phyloP scores from a whole-genome alignment of 805 yeast species.

The Torulaspora quercuum region DNA sequence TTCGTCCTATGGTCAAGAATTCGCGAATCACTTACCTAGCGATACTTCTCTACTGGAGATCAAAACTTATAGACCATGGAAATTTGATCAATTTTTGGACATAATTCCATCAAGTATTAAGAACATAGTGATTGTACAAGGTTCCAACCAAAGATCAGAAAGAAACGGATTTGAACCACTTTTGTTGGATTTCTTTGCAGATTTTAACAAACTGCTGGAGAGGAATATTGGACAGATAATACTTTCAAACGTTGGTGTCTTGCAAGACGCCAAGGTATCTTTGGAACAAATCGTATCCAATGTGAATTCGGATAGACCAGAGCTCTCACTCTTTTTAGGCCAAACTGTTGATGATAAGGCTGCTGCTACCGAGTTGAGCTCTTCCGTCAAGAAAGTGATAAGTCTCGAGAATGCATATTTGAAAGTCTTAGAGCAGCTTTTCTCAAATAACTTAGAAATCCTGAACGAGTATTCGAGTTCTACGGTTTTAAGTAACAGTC shows the following conservation, averaged over 20 bases:
- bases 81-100: conserved; percentile 47
- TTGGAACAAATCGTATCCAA: conserved; percentile 51
- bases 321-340: conserved; percentile 64
- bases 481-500: conserved; percentile 51
- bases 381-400: conserved; percentile 43
- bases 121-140: conserved; percentile 65
- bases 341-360: conserved; percentile 11
- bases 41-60: conserved; percentile 46
- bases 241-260: conserved; percentile 45
- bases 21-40: conserved; percentile 40
- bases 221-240: conserved; percentile 50
- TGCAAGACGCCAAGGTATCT: conserved; percentile 35
- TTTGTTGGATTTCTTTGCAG: conserved; percentile 69
- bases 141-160: conserved; percentile 35
- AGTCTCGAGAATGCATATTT: conserved; percentile 71
- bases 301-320: conserved; percentile 50
- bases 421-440: conserved; percentile 69
- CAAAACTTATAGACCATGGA: conserved; percentile 72
- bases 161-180: conserved; percentile 61
- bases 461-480: conserved; percentile 55
- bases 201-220: conserved; percentile 45
- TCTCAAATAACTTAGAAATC: conserved; percentile 49
- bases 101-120: conserved; percentile 53
- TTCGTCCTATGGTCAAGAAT: conserved; percentile 51
- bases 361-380: conserved; percentile 12